These are phyloP conservation scores for Lactarius sp. DNA, from an alignment of 768 basidiomycete species.

Conservation along the genomic window DNA sequence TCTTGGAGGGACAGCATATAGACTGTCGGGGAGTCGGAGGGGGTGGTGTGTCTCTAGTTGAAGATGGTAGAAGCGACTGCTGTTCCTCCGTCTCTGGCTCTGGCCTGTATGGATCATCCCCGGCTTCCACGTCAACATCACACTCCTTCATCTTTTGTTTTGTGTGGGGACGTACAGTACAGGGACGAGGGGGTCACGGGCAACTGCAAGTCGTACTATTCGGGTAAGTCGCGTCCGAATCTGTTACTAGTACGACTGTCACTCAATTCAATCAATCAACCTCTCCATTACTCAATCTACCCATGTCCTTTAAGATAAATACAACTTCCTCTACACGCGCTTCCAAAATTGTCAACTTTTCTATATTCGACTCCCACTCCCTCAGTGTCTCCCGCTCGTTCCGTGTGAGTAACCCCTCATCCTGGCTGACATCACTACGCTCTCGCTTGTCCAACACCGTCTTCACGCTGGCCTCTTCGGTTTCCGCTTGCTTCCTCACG, in stretches of 20 bases:
- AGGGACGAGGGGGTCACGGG: no score
- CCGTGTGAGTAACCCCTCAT: conserved; percentile 60
- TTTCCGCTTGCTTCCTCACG: conserved; percentile 66
- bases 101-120: conserved; percentile 17
- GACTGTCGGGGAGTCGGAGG: conserved; percentile 40
- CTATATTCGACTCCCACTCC: conserved; percentile 69
- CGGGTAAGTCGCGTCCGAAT: no score
- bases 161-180: neutral
- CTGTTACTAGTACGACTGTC: no score
- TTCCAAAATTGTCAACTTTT: conserved; percentile 75
- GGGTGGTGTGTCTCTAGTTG: conserved; percentile 21
- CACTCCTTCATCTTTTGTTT: conserved; percentile 1
- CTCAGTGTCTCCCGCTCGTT: conserved; percentile 71
- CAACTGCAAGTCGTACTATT: no score
- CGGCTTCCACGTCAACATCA: conserved; percentile 12
- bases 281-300: conserved; percentile 6
- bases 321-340: conserved; percentile 83
- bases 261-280: neutral
- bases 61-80: conserved; percentile 29
- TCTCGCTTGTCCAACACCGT: conserved; percentile 78
- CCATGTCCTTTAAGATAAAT: conserved; percentile 82
- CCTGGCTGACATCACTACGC: conserved; percentile 78
- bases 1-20: conserved; percentile 25
- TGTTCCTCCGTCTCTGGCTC: conserved; percentile 21
- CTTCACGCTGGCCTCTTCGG: conserved; percentile 57